Base-by-base conservation (phyloP, 495 filamentous ascomycete species). In the Aspergillus diversus region DNA sequence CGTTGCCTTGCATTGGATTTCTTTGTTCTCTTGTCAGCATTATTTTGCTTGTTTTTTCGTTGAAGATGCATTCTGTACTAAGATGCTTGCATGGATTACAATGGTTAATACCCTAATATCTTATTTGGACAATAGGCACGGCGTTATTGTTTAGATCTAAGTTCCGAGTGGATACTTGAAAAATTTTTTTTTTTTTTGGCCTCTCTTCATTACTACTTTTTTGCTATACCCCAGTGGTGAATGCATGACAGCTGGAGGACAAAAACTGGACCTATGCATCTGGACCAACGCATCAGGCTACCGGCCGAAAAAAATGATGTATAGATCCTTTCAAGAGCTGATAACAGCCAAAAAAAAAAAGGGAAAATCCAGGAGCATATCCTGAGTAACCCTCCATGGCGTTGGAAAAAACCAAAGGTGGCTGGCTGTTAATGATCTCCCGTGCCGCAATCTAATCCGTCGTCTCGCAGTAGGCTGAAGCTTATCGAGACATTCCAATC, bases 361-460 rank as follows among this genome's bases (percentile, higher is more conserved):
- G 21, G 21, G 21, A 27, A 27, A 27, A 27, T 27, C 21, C 21
- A 27, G 21, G 21, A 27, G 21, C 2, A 27, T 27, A 27, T 27
- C 39, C 39, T 43, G 39, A 43, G 39, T 43, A 43, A 43, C 39
- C 39, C 39, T 43, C 11, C 39, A 43, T 43, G 5, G n/a, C 8
- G 39, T 15, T 15, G 11, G 8, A 4, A 11, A 43, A 43, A 43
- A 11, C 11, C 39, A 43, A 43, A 43, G 8, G 8, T 13, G 13
- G 37, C 8, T 7, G 37, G 37, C 37, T 43, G 39, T 43, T 13
- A 43, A 11, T 43, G 39, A 43, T 43, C 39, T 43, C 39, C 39
- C 39, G 39, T 43, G 39, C 39, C 39, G 39, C 39, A 11, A 43
- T 43, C 39, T 43, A 43, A 43, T 43, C 39, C 39, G 39, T 43